These are phyloP conservation scores for Penicillium arizonense DNA, from an alignment of 495 filamentous ascomycete species.

Conservation along the genomic window DNA sequence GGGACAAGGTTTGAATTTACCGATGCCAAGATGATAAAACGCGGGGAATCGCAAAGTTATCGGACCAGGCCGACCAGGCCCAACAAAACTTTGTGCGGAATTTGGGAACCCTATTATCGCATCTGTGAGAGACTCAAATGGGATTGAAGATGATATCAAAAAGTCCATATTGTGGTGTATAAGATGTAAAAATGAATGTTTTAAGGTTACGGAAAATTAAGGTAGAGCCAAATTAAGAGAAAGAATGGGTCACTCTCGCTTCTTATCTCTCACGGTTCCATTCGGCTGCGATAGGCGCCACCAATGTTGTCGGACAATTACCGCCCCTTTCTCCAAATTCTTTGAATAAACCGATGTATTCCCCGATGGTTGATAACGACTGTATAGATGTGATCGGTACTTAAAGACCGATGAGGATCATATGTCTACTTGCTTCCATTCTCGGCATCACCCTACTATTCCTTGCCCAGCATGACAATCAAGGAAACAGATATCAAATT, in stretches of 20 bases:
- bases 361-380: slow-evolving; percentile 6
- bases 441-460: too few species aligned
- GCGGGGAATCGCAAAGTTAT: slow-evolving; percentile 6
- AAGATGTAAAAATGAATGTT: neutral
- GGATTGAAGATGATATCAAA: neutral
- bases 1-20: neutral
- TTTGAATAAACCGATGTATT: slow-evolving; percentile 11
- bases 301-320: slow-evolving; percentile 3
- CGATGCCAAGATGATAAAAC: slow-evolving; percentile 16
- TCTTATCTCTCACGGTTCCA: slow-evolving; percentile 2
- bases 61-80: neutral
- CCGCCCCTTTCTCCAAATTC: neutral
- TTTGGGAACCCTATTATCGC: neutral
- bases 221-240: neutral
- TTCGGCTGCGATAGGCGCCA: neutral
- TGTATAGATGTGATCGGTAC: neutral
- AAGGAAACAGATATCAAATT: slow-evolving; percentile 10
- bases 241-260: neutral
- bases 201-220: neutral
- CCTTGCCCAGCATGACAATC: neutral
- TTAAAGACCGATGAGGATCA: neutral
- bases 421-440: neutral
- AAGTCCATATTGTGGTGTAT: too few species aligned
- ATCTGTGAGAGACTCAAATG: neutral
- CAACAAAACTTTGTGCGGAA: neutral